These are phyloP conservation scores for Neofusicoccum parvum DNA, from an alignment of 2,329 filamentous ascomycete genomes.

Conservation along the genomic window DNA sequence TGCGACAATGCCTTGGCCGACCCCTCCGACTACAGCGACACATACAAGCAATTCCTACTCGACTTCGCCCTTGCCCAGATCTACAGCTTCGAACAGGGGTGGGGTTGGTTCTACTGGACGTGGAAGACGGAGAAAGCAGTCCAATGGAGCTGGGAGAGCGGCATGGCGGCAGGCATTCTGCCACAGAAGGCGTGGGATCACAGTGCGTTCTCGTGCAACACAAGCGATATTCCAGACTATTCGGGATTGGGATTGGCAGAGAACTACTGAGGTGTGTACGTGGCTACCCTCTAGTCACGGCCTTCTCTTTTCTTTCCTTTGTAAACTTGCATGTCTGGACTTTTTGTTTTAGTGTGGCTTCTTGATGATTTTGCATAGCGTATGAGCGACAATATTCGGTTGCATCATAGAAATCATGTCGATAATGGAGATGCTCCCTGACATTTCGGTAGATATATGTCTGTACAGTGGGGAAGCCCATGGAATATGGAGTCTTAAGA, in stretches of 20 bases:
- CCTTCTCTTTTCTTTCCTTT: no score
- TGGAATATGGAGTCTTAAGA: no score
- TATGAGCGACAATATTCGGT: neutral
- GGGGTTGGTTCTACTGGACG: conserved; percentile 99
- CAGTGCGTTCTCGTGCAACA: conserved; percentile 43
- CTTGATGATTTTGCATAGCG: neutral
- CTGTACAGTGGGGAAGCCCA: no score
- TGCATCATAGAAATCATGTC: neutral
- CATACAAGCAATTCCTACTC: conserved; percentile 82
- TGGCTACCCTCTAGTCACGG: no score
- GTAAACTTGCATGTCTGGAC: no score
- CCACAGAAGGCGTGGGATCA: conserved; percentile 56
- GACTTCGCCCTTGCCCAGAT: conserved; percentile 97
- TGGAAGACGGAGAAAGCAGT: conserved; percentile 85
- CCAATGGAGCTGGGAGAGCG: conserved; percentile 92
- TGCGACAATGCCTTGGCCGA: conserved; percentile 78
- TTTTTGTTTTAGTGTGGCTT: neutral
- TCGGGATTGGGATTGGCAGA: conserved; percentile 44
- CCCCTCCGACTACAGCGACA: conserved; percentile 64
- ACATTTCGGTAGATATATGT: no score
- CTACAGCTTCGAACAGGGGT: conserved; percentile 86
- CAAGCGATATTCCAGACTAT: conserved; percentile 44
- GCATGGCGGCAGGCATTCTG: conserved; percentile 75
- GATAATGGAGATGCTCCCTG: neutral
- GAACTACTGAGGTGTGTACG: conserved; percentile 39